These are phyloP conservation scores for Hypoxylon sp. DNA, from an alignment of 2,329 filamentous ascomycete species.

Conservation along the genomic window DNA sequence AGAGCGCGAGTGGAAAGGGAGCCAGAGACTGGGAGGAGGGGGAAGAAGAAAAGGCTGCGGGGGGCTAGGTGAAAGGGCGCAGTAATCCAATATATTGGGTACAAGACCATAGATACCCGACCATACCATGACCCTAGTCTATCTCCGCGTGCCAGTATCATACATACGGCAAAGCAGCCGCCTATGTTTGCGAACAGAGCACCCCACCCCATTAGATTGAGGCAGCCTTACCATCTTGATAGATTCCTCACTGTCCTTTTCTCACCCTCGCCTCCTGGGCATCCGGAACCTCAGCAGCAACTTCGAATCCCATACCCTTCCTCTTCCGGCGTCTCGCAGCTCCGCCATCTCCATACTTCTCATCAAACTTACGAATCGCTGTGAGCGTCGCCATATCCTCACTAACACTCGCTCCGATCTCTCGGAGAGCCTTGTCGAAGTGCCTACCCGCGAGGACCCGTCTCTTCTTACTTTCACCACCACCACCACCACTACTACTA, in stretches of 20 bases:
- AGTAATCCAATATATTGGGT: not conserved
- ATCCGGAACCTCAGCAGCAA: slow-evolving; percentile 58
- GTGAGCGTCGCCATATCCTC: slow-evolving; percentile 92
- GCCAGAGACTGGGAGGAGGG: too few relatives aligned
- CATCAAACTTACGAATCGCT: slow-evolving; percentile 94
- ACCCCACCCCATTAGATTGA: not conserved
- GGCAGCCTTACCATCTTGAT: not conserved
- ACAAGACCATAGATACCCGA: not conserved
- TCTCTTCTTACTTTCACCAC: slow-evolving; percentile 63
- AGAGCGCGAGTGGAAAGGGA: not conserved
- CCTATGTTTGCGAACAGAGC: not conserved
- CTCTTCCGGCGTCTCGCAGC: slow-evolving; percentile 73
- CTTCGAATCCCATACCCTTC: slow-evolving; percentile 72
- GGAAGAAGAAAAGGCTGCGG: not conserved
- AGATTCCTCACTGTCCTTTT: slow-evolving; percentile 31
- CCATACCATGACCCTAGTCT: not conserved
- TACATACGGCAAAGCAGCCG: not conserved
- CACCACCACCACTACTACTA: slow-evolving; percentile 26
- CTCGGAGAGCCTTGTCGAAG: slow-evolving; percentile 87
- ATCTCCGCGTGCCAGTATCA: not conserved
- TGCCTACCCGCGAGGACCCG: slow-evolving; percentile 77
- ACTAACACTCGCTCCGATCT: slow-evolving; percentile 92
- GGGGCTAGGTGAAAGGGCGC: not conserved
- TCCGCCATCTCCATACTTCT: slow-evolving; percentile 89
- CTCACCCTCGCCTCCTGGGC: slow-evolving; percentile 63